Base-by-base conservation (phyloP, 768 basidiomycete species). In the Kwoniella bestiolae region DNA sequence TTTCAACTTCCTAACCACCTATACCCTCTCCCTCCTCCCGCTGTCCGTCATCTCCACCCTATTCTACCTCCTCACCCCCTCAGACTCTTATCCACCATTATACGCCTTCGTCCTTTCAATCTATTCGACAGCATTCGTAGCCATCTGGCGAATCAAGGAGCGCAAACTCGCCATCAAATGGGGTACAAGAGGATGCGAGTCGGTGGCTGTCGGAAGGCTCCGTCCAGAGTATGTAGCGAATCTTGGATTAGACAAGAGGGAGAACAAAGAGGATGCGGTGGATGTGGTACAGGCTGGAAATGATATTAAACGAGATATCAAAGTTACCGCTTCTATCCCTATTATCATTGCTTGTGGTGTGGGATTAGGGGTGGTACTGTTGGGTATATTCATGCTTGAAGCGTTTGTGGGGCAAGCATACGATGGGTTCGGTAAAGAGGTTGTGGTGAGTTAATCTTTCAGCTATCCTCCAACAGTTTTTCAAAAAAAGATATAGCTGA, bases 121-220 rank as follows among this genome's bases (percentile, higher is more conserved):
- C 2, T 99, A 94, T 91, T 89, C 90, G 0, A 84, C 92, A 51
- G 80, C 86, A 21, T 95, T 94, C 73, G 90, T 94, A 66, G 94
- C 97, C 79, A 89, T 88, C 84, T 99, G 95, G 95, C 86, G 90
- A 29, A 86, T 96, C 38, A 87, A 87, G 63, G 91, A 98, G 80
- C 87, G 90, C 18, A 87, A 89, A 44, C 83, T 95, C n/a, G 87
- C 91, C 1, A 85, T 93, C 51, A 85, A 87, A 31, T 94, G 91
- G 84, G 90, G 90, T 3, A 91, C 90, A 0, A 52, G 49, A 28
- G 77, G 77, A 5, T 86, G 87, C 28, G 90, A 90, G 23, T 87
- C 66, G 8, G 72, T 78, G 18, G 72, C 75, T 14, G 77, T 77
- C 11, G 67, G 75, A 29, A 62, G 70, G 21, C 60, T 80, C 0